Conservation (phyloP, 352 stramenopile species). For the Phytophthora colocasiae region DNA sequence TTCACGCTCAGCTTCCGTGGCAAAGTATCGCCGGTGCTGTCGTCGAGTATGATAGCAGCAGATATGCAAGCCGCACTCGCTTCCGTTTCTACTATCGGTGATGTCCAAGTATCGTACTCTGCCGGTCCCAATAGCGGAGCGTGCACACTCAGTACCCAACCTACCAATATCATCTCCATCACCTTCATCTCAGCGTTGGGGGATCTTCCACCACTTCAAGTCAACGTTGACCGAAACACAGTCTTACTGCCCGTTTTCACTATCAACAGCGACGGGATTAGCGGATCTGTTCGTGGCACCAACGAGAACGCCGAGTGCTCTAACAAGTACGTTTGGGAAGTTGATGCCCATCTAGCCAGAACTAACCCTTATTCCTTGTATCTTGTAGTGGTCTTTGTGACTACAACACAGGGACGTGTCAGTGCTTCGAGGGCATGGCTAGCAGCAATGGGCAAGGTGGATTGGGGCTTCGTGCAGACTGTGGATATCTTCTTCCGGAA, state of each 20-base stretch:
- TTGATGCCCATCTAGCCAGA: background rate
- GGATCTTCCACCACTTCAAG: constrained; percentile 59
- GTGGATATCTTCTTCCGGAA: constrained; percentile 56
- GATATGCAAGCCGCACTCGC: constrained; percentile 54
- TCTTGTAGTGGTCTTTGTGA: constrained; percentile 64
- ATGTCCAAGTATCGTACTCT: constrained; percentile 65
- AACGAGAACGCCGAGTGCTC: constrained; percentile 78
- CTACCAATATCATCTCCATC: constrained; percentile 66
- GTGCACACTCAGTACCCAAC: constrained; percentile 51
- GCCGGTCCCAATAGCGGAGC: constrained; percentile 39
- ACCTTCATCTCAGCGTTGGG: constrained; percentile 66
- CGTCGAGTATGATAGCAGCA: constrained; percentile 43
- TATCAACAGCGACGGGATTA: constrained; percentile 65
- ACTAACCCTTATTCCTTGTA: constrained; percentile 1
- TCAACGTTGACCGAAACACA: constrained; percentile 37
- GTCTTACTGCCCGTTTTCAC: constrained; percentile 53
- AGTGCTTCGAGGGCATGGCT: constrained; percentile 78
- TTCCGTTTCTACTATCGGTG: constrained; percentile 44
- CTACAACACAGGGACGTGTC: constrained; percentile 54
- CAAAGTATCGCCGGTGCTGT: constrained; percentile 39
- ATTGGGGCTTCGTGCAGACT: constrained; percentile 68
- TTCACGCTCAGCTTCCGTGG: constrained; percentile 80
- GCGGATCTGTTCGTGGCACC: constrained; percentile 59
- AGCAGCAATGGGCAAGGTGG: constrained; percentile 60
- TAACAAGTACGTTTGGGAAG: constrained; percentile 61